Base-by-base conservation (phyloP, 1,284 basidiomycete genomes). In the Moniliophthora roreri region DNA sequence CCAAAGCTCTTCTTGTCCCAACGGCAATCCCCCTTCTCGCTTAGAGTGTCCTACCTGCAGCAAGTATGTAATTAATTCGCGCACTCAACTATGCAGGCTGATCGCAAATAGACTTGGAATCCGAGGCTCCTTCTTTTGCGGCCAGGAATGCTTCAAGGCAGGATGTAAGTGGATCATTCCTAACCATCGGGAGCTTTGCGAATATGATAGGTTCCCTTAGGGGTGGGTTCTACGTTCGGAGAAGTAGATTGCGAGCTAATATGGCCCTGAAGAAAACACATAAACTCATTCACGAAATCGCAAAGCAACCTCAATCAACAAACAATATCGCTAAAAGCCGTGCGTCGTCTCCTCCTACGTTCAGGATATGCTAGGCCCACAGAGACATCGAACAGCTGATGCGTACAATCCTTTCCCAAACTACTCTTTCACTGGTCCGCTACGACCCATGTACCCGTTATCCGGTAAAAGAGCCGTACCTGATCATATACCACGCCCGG, bases 101-200 rank as follows among this genome's bases (percentile, higher is more conserved):
- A 60, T 54, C 55, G 34, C 16, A 47, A 38, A 36, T 58, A 92
- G 89, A 68, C 76, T 92, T 37, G 89, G 88, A 48, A 88, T 93
- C 62, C 78, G 79, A 54, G 89, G 89, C 13, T 92, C 89, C 26
- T 89, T 88, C 66, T 93, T 91, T 69, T 93, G 91, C 58, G 82
- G 82, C 13, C 91, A 93, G 65, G 87, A 89, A 54, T 93, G 91
- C 72, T 93, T 93, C 79, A 93, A 92, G 67, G 76, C 82, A 45
- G 84, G 80, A 66, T 93, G 91, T 91, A 67, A 74, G 88, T 76
- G 20, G 18, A 26, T 39, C 53, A 47, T 21, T n/a, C 15, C 24
- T 52, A 11, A 44, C 18, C 49, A 21, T 47, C 32, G 23, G 28
- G 21, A 28, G 48, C 37, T 46, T 51, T 20, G 38, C 50, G 44